Percentiles rank a stretch among this genome's conserved stretches.
These are phyloP conservation scores for Plasmodium vinckei DNA, from an alignment of 169 alveolate genomes.

Conservation along the genomic window DNA sequence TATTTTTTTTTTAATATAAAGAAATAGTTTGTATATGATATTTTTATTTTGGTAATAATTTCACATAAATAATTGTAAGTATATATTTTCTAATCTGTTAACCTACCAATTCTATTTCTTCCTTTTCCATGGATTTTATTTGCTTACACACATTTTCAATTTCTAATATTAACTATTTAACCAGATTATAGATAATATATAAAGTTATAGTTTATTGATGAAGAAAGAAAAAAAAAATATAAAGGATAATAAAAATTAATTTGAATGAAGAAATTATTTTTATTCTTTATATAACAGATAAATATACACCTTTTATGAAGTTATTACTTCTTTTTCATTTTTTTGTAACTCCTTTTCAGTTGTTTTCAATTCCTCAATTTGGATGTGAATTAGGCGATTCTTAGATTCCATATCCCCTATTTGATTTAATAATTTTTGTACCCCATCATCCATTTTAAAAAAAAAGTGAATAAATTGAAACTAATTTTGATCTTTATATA, in stretches of 20 bases:
- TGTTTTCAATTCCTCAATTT: conserved; percentile 69
- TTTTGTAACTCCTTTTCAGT: conserved; percentile 73
- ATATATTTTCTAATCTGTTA: background rate
- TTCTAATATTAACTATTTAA: conserved; percentile 36
- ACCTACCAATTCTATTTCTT: conserved; percentile 70
- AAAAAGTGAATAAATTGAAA: background rate
- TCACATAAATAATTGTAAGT: background rate
- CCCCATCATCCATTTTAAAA: conserved; percentile 59
- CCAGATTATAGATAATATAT: background rate
- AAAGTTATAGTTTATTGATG: background rate
- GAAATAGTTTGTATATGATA: background rate
- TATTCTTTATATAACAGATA: background rate
- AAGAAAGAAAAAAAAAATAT: background rate
- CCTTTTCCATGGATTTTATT: conserved; percentile 70
- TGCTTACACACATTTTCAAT: conserved; percentile 63
- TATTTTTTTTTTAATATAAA: background rate
- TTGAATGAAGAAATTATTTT: background rate
- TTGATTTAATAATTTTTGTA: conserved; percentile 54
- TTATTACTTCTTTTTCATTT: conserved; percentile 71
- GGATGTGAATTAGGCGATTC: conserved; percentile 58
- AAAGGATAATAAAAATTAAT: background rate
- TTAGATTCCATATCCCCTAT: conserved; percentile 68
- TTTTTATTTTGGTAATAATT: background rate
- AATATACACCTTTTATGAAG: background rate
- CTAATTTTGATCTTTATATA: too few species aligned